phyloP scores from a whole-genome alignment of 202 grass and related monocot species.

The Zoysia matrella region DNA sequence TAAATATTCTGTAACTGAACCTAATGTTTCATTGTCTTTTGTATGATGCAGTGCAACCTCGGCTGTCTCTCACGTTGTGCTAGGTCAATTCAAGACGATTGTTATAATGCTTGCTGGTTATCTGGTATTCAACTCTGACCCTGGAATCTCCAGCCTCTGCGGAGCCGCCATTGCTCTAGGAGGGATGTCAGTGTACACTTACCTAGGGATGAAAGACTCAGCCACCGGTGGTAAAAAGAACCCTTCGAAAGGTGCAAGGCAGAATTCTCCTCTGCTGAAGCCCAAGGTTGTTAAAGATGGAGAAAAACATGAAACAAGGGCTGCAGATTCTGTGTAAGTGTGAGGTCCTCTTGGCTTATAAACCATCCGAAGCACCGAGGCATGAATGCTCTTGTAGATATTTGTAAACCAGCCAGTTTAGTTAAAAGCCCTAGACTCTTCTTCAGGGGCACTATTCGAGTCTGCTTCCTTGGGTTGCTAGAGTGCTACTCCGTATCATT shows the following conservation, averaged over 20 bases:
- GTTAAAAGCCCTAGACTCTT: neutral
- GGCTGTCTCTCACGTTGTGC: slow-evolving; percentile 83
- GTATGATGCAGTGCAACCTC: slow-evolving; percentile 79
- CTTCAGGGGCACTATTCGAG: slow-evolving; percentile 10
- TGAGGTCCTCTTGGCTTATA: slow-evolving; percentile 20
- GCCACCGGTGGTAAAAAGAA: slow-evolving; percentile 36
- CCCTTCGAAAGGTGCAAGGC: slow-evolving; percentile 41
- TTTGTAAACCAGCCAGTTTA: neutral
- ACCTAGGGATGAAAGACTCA: slow-evolving; percentile 64
- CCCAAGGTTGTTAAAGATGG: slow-evolving; percentile 60
- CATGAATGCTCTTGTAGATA: slow-evolving; percentile 9
- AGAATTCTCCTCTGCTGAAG: slow-evolving; percentile 54
- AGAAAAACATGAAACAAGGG: slow-evolving; percentile 53
- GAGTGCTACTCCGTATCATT: neutral
- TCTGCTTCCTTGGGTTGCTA: slow-evolving; percentile 10
- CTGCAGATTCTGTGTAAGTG: slow-evolving; percentile 60
- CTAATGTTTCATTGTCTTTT: slow-evolving; percentile 32
- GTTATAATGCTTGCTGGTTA: slow-evolving; percentile 87
- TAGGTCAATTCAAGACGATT: slow-evolving; percentile 93
- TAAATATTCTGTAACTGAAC: slow-evolving; percentile 6
- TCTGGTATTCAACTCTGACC: slow-evolving; percentile 86
- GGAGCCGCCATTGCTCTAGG: slow-evolving; percentile 76
- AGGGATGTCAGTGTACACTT: slow-evolving; percentile 93
- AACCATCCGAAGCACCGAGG: neutral
- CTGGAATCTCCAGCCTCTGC: slow-evolving; percentile 71